Evolutionary conservation across 345 rosid species (phyloP).

Genomic region (Ceriops zippeliana): DNA sequence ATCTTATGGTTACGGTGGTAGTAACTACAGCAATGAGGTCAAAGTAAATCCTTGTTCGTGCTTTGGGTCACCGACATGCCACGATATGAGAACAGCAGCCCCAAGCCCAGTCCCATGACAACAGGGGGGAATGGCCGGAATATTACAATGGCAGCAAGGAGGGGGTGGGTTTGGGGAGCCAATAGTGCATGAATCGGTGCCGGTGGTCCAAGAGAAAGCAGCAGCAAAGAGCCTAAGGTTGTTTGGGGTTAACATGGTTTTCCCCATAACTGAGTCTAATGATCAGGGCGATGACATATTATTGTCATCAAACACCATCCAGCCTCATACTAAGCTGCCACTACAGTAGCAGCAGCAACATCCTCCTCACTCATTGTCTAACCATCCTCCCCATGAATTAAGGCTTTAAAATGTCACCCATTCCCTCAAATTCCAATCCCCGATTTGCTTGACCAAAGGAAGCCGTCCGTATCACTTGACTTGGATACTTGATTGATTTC

Average conservation of each 20-base stretch:
- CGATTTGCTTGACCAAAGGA: constrained; percentile 39
- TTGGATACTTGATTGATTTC: constrained; percentile 32
- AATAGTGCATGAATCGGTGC: constrained; percentile 54
- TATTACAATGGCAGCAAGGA: constrained; percentile 14
- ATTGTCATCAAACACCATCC: constrained; percentile 26
- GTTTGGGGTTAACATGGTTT: constrained; percentile 95
- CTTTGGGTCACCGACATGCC: constrained; percentile 21
- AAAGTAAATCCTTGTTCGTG: constrained; percentile 15
- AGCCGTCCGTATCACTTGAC: constrained; percentile 45
- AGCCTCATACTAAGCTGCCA: constrained; percentile 13
- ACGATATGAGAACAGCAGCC: constrained; percentile 29
- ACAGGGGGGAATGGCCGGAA: no score
- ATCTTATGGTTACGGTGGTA: constrained; percentile 19
- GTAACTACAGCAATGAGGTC: constrained; percentile 17
- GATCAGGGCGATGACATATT: constrained; percentile 23
- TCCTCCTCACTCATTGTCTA: constrained; percentile 12
- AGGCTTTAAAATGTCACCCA: constrained; percentile 44
- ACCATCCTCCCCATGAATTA: constrained; percentile 33
- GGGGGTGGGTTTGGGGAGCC: constrained; percentile 16
- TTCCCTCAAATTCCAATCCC: constrained; percentile 12
- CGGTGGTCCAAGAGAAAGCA: constrained; percentile 58
- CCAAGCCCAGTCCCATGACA: constrained; percentile 8
- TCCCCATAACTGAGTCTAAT: constrained; percentile 35
- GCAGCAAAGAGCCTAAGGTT: constrained; percentile 74
- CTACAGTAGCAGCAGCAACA: neutral